These are phyloP conservation scores for Amborella trichopoda DNA, from an alignment of 164 flowering plant genomes.

Conservation along the genomic window DNA sequence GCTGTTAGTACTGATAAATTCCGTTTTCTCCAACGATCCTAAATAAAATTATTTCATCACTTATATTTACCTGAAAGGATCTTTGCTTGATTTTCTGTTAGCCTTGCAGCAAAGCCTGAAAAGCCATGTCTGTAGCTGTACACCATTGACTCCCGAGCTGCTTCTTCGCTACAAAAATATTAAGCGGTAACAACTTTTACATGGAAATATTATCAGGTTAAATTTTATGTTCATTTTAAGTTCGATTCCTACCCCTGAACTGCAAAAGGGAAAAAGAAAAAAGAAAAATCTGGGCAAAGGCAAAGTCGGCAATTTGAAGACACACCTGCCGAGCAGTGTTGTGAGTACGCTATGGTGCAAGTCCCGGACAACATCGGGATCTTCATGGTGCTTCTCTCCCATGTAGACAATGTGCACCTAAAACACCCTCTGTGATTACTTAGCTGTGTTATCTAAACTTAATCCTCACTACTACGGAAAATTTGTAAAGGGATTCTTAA, in stretches of 20 bases:
- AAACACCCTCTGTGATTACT: too few relatives aligned
- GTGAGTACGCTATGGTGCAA: conserved; percentile 31
- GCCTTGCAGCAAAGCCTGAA: conserved; percentile 44
- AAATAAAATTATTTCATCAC: background rate
- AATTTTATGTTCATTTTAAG: background rate
- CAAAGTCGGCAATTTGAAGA: background rate
- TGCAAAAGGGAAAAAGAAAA: background rate
- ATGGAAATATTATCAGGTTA: background rate
- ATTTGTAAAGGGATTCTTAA: too few relatives aligned
- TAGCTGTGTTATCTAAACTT: too few relatives aligned
- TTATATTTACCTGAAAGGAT: conserved; percentile 18
- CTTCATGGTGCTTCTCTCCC: conserved; percentile 26
- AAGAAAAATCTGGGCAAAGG: too few relatives aligned
- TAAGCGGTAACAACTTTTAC: background rate
- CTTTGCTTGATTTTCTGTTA: conserved; percentile 30
- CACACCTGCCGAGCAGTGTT: conserved; percentile 25
- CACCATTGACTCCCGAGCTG: conserved; percentile 19
- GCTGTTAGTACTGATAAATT: background rate
- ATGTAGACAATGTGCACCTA: conserved; percentile 30
- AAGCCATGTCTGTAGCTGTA: conserved; percentile 49
- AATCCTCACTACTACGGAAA: too few relatives aligned
- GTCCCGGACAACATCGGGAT: conserved; percentile 10
- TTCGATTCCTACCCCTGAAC: background rate
- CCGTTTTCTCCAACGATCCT: background rate
- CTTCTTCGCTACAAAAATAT: conserved; percentile 24